A percentile compares a stretch with the other conserved stretches of the same genome.
phyloP scores from a whole-genome alignment of 306 rosid species.

The Malus fusca region DNA sequence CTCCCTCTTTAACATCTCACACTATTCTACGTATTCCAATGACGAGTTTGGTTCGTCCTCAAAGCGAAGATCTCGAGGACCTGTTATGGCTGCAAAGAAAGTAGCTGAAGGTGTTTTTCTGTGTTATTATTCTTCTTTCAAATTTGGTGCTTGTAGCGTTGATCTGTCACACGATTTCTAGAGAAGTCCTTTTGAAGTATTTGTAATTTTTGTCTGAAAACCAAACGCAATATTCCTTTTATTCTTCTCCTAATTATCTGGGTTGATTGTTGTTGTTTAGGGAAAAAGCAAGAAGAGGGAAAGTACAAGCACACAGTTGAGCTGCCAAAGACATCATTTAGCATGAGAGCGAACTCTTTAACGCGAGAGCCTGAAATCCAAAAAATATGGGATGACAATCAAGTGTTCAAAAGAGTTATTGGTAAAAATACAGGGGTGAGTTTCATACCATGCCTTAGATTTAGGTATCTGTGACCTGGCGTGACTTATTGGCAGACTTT shows the following conservation, averaged over 20 bases:
- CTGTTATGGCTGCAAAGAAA: slow-evolving; percentile 85
- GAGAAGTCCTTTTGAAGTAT: background rate
- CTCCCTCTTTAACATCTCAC: slow-evolving; percentile 28
- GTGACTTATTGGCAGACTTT: slow-evolving; percentile 21
- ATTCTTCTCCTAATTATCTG: slow-evolving; percentile 19
- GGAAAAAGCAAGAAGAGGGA: slow-evolving; percentile 73
- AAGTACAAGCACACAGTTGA: slow-evolving; percentile 96
- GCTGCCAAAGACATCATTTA: slow-evolving; percentile 85
- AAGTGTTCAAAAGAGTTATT: slow-evolving; percentile 62
- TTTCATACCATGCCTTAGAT: slow-evolving; percentile 11
- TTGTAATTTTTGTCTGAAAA: background rate
- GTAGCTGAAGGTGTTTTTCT: slow-evolving; percentile 53
- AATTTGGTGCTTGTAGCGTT: background rate
- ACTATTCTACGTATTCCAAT: slow-evolving; percentile 34
- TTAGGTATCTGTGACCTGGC: background rate
- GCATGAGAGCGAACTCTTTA: slow-evolving; percentile 85
- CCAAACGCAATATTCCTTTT: background rate
- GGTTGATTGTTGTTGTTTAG: slow-evolving; percentile 36
- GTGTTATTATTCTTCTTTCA: slow-evolving; percentile 1
- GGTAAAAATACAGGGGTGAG: slow-evolving; percentile 81
- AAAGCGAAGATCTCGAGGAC: slow-evolving; percentile 82
- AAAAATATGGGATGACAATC: slow-evolving; percentile 86
- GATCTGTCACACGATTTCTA: background rate
- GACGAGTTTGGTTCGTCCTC: slow-evolving; percentile 49
- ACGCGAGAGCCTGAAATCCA: slow-evolving; percentile 90